phyloP scores from a whole-genome alignment of 441 rosid species.

The Adansonia grandidieri region DNA sequence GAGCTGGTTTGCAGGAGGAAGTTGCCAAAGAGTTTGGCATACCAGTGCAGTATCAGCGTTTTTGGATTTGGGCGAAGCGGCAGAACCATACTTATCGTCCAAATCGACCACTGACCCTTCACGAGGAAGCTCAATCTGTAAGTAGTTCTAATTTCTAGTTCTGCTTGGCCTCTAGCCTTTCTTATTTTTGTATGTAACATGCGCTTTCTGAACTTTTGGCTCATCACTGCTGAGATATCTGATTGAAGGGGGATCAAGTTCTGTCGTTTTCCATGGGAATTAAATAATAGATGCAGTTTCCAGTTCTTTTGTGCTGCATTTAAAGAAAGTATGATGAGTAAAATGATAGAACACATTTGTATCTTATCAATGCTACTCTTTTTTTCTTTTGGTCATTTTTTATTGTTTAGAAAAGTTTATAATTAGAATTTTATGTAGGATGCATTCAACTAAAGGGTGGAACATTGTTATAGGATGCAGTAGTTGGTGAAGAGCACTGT shows the following conservation, averaged over 20 bases:
- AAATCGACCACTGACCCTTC: too few relatives aligned
- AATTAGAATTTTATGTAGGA: not conserved
- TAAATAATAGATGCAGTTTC: not conserved
- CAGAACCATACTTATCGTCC: too few relatives aligned
- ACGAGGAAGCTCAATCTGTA: too few relatives aligned
- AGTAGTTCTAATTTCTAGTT: too few relatives aligned
- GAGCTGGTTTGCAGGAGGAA: too few relatives aligned
- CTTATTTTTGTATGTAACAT: too few relatives aligned
- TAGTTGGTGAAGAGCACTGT: conserved; percentile 13
- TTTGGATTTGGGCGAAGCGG: too few relatives aligned
- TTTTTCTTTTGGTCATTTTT: not conserved
- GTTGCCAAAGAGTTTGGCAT: too few relatives aligned
- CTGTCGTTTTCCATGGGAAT: not conserved
- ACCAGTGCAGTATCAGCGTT: too few relatives aligned
- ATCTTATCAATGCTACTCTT: not conserved
- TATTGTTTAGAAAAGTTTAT: not conserved
- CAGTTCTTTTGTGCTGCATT: conserved; percentile 2
- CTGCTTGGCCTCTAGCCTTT: too few relatives aligned
- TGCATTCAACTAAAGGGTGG: not conserved
- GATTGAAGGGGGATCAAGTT: not conserved
- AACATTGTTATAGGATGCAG: not conserved
- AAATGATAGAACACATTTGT: not conserved
- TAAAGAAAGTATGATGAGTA: not conserved
- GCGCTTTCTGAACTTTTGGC: too few relatives aligned
- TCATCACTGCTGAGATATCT: not conserved